A percentile compares a stretch with the other conserved stretches of the same genome.
Conservation (phyloP, 75 land plant species). For the Sequoiadendron giganteum region DNA sequence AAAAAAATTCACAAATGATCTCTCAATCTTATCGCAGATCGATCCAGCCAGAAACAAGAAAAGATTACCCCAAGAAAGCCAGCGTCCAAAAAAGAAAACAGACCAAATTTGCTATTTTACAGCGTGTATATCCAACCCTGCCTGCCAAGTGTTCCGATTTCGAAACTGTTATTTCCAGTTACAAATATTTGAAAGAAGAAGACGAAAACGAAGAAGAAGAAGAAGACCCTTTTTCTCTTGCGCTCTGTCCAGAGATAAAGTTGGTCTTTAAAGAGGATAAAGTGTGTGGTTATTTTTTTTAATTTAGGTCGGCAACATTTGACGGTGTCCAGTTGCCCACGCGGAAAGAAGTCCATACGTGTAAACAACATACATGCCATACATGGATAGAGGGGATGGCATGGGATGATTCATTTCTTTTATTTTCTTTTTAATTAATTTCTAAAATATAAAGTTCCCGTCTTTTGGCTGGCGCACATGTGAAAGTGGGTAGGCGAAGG, state of each 20-base stretch:
- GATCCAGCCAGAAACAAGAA: background rate
- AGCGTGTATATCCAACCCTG: background rate
- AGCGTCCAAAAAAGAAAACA: background rate
- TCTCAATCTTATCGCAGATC: too few species aligned
- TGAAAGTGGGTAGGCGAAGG: too few species aligned
- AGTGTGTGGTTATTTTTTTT: background rate
- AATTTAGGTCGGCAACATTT: background rate
- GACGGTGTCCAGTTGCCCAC: conserved; percentile 5
- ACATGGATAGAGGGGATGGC: too few species aligned
- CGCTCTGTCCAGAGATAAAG: background rate
- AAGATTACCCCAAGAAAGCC: background rate
- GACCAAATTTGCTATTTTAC: background rate
- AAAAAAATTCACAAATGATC: too few species aligned
- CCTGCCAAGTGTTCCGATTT: background rate
- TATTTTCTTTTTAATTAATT: too few species aligned
- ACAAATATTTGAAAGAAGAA: background rate
- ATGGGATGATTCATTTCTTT: background rate
- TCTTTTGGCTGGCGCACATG: too few species aligned
- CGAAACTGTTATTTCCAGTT: background rate
- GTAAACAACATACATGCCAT: background rate
- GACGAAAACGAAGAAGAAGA: background rate
- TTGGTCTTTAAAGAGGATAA: background rate
- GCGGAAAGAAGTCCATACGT: background rate
- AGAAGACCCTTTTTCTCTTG: too few species aligned
- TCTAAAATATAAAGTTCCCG: too few species aligned